Conservation (phyloP, 2,329 filamentous ascomycete species). For the Cordyceps sp. region DNA sequence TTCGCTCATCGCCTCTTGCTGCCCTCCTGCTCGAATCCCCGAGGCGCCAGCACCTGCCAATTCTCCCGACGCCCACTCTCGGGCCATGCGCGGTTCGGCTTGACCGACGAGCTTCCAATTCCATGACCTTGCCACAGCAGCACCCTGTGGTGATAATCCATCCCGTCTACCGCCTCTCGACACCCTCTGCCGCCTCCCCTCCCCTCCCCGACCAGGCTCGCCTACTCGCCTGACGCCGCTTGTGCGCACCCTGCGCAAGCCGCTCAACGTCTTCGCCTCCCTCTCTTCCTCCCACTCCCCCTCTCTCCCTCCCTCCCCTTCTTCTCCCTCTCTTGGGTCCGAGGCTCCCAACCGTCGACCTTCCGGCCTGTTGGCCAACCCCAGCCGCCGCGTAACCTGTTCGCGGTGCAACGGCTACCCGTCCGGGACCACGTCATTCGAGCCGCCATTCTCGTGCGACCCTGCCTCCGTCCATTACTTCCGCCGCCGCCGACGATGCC, state of each 20-base stretch:
- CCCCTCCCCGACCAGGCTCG: too few relatives aligned
- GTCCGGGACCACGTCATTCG: background rate
- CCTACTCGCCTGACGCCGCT: too few relatives aligned
- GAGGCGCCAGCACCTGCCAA: too few relatives aligned
- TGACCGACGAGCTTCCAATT: slow-evolving; percentile 1
- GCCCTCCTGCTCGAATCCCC: too few relatives aligned
- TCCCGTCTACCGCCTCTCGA: background rate
- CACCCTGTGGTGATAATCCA: background rate
- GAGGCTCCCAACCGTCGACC: too few relatives aligned
- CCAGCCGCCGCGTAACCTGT: background rate
- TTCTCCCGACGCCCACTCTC: background rate
- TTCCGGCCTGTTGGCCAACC: too few relatives aligned
- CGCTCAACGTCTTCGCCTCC: too few relatives aligned
- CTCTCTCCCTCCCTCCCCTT: too few relatives aligned
- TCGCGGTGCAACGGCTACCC: background rate
- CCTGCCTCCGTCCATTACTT: background rate
- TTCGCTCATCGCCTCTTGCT: background rate
- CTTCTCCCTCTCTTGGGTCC: too few relatives aligned
- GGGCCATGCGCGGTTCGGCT: slow-evolving; percentile 2
- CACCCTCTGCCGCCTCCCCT: background rate
- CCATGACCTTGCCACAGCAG: slow-evolving; percentile 1
- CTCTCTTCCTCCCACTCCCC: too few relatives aligned
- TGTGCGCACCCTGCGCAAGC: too few relatives aligned
- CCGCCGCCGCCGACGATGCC: slow-evolving; percentile 18
- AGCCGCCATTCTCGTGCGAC: background rate